Percentiles rank a stretch among this genome's conserved stretches.
Evolutionary conservation across 345 rosid genomes (phyloP).

Genomic region (Moricandia arvensis): DNA sequence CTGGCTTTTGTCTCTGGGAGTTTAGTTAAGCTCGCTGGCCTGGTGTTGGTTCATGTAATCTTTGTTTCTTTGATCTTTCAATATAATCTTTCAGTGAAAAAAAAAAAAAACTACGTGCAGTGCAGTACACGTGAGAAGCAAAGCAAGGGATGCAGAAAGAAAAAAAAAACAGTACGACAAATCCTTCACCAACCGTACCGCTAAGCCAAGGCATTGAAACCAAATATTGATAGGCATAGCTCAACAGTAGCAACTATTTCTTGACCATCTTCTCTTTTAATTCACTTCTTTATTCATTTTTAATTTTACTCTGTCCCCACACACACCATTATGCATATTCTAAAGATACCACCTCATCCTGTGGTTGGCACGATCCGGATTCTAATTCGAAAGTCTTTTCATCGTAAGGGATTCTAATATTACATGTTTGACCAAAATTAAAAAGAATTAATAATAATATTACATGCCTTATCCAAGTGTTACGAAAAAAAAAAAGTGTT

Average conservation of each 20-base stretch:
- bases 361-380: not conserved
- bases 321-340: constrained; percentile 15
- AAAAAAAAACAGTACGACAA: constrained; percentile 29
- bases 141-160: not conserved
- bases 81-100: too few relatives aligned
- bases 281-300: constrained; percentile 20
- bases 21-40: too few relatives aligned
- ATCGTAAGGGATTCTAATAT: not conserved
- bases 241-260: constrained; percentile 41
- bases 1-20: too few relatives aligned
- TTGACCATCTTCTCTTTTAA: constrained; percentile 15
- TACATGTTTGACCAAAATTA: not conserved
- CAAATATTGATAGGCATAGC: constrained; percentile 50
- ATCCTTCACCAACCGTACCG: constrained; percentile 39
- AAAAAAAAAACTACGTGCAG: not conserved
- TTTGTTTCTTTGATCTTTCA: too few relatives aligned
- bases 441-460: not conserved
- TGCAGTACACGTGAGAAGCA: constrained; percentile 20
- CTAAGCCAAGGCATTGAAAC: constrained; percentile 33
- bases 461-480: not conserved
- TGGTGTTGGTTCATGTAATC: too few relatives aligned
- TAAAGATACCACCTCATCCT: not conserved
- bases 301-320: constrained; percentile 22
- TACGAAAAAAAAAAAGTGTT: too few relatives aligned
- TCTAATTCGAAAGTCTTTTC: not conserved